These are phyloP conservation scores for Pyrus betulifolia DNA, from an alignment of 306 rosid species.

Conservation along the genomic window DNA sequence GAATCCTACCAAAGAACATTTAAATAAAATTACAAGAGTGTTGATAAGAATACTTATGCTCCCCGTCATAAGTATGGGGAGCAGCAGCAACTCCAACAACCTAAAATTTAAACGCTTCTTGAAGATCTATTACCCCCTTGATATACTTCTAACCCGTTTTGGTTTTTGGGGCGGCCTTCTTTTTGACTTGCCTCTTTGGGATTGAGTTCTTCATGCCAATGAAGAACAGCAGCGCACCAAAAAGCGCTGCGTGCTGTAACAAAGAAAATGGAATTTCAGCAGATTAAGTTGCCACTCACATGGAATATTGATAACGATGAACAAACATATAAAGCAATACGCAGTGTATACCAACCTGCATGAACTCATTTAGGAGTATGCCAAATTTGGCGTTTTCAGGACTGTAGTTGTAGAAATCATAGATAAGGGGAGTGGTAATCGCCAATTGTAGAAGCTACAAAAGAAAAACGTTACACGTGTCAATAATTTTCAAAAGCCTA, in stretches of 20 bases:
- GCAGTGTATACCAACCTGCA: constrained; percentile 50
- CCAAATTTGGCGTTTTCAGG: constrained; percentile 28
- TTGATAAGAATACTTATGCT: neutral
- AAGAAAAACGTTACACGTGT: neutral
- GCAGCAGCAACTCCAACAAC: constrained; percentile 16
- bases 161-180: constrained; percentile 65
- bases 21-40: constrained; percentile 1
- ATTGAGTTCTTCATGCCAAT: constrained; percentile 72
- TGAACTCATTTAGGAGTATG: constrained; percentile 51
- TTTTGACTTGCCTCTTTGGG: constrained; percentile 53
- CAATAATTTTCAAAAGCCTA: neutral
- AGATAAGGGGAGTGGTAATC: constrained; percentile 56
- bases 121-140: constrained; percentile 4
- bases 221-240: constrained; percentile 80
- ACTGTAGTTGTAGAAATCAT: constrained; percentile 72
- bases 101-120: constrained; percentile 1
- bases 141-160: constrained; percentile 39
- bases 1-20: constrained; percentile 2
- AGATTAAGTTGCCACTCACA: neutral
- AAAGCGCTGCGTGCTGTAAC: constrained; percentile 55
- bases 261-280: neutral
- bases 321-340: neutral
- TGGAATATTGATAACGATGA: neutral
- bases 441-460: constrained; percentile 54
- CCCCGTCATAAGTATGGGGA: constrained; percentile 1